These are phyloP conservation scores for Penicillium desertorum DNA, from an alignment of 495 filamentous ascomycete species.

Conservation along the genomic window DNA sequence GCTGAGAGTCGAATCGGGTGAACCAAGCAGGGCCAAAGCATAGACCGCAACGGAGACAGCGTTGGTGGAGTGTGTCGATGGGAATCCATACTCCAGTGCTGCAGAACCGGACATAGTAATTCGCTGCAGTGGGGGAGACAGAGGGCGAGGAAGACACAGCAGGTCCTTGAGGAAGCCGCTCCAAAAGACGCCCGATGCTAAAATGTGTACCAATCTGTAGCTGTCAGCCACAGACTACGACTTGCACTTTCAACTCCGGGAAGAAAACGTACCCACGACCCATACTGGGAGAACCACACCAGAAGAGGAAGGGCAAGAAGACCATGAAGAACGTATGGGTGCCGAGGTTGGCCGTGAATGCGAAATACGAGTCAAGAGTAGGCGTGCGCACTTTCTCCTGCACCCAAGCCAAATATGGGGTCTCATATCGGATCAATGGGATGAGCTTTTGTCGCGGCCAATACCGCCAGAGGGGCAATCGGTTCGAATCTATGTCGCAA, in stretches of 20 bases:
- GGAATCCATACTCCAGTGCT: slow-evolving; percentile 94
- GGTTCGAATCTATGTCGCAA: slow-evolving; percentile 65
- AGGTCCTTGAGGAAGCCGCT: slow-evolving; percentile 94
- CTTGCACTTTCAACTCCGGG: not conserved
- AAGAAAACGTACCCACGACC: slow-evolving; percentile 70
- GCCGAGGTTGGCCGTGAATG: slow-evolving; percentile 92
- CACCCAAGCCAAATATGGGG: slow-evolving; percentile 82
- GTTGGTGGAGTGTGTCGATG: slow-evolving; percentile 95
- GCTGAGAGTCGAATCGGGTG: slow-evolving; percentile 52
- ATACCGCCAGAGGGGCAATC: slow-evolving; percentile 88
- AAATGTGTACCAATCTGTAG: slow-evolving; percentile 76
- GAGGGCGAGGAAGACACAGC: slow-evolving; percentile 87
- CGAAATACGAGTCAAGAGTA: slow-evolving; percentile 90
- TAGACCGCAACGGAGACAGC: slow-evolving; percentile 93
- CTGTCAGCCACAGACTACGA: slow-evolving; percentile 13
- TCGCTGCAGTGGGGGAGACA: slow-evolving; percentile 88
- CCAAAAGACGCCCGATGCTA: slow-evolving; percentile 87
- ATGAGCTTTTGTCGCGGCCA: slow-evolving; percentile 75
- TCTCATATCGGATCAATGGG: slow-evolving; percentile 90
- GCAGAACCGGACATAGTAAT: slow-evolving; percentile 97
- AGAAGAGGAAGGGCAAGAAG: slow-evolving; percentile 87
- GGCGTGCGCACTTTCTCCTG: slow-evolving; percentile 78
- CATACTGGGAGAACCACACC: slow-evolving; percentile 80
- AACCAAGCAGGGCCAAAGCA: slow-evolving; percentile 63
- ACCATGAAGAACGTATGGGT: slow-evolving; percentile 99